These are phyloP conservation scores for Mortierella sp. DNA, from an alignment of 371 early-diverging fungal species.

Conservation along the genomic window DNA sequence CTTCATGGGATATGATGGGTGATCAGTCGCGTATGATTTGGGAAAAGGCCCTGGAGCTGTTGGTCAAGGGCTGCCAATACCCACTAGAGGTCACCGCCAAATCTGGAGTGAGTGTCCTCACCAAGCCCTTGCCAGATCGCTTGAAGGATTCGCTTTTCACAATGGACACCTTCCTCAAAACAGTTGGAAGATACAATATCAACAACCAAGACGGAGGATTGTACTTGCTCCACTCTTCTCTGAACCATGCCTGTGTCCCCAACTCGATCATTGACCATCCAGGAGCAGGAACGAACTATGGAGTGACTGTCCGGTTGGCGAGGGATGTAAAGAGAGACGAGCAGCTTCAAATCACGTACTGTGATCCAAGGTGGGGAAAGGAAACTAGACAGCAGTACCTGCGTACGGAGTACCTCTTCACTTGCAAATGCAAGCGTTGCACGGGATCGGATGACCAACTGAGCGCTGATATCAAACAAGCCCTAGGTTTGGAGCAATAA, in stretches of 20 bases:
- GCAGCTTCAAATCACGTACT: slow-evolving; percentile 69
- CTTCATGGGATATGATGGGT: slow-evolving; percentile 73
- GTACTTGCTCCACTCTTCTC: slow-evolving; percentile 69
- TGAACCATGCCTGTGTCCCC: slow-evolving; percentile 69
- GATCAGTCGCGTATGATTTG: slow-evolving; percentile 59
- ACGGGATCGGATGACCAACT: slow-evolving; percentile 58
- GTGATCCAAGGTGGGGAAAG: slow-evolving; percentile 72
- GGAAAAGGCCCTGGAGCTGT: slow-evolving; percentile 59
- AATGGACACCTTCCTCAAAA: slow-evolving; percentile 67
- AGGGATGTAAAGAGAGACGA: slow-evolving; percentile 68
- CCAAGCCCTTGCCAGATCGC: slow-evolving; percentile 61
- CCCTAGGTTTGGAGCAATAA: slow-evolving; percentile 29
- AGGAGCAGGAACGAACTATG: slow-evolving; percentile 60
- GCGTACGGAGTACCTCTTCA: slow-evolving; percentile 67
- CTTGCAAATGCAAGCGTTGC: slow-evolving; percentile 70
- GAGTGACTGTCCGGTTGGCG: slow-evolving; percentile 63
- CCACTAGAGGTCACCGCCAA: slow-evolving; percentile 55
- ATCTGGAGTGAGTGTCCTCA: slow-evolving; percentile 55
- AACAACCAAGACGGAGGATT: slow-evolving; percentile 77
- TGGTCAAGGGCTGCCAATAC: slow-evolving; percentile 61
- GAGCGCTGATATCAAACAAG: slow-evolving; percentile 59
- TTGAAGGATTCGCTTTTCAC: slow-evolving; percentile 60
- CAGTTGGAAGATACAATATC: slow-evolving; percentile 73
- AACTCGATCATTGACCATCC: slow-evolving; percentile 68
- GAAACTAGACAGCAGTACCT: slow-evolving; percentile 68